Evolutionary conservation across 768 basidiomycete species (phyloP), one percentile per base, ranked within the genome.

Genomic region (Amanita muscaria): DNA sequence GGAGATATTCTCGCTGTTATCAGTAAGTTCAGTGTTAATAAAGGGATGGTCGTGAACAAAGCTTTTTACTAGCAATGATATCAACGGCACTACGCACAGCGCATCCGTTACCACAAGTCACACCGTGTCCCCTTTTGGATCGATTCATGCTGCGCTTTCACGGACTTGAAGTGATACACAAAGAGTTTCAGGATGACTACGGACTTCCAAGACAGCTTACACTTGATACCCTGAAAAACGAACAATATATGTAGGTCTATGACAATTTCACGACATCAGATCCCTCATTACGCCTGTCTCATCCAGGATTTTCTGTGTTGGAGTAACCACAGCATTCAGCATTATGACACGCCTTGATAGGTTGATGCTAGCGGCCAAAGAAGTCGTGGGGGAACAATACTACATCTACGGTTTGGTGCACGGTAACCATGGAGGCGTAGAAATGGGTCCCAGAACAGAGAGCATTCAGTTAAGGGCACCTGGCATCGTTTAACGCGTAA

Each of bases 1-100:
- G 90, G 89, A 1, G 88, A 91, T 45, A 70, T 89, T 5, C 68
- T 92, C 3, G 84, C 88, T 8, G 84, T 91, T 5, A 79, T 91
- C 47, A 82, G 84, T 83, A 24, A 29, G 45, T 33, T 56, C 39
- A n/a, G 18, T 11, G 9, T 15, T 14, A 15, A 2, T 15, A 21
- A 21, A 12, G 25, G 40, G 30, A 25, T 12, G 23, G 37, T 31
- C 49, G 16, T 19, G 30, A 49, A 16, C 15, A 18, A 9, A n/a
- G 30, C 3, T 31, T 44, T 19, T 38, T 23, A 21, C 15, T 24
- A 88, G 86, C 75, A 24, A 76, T 93, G 74, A 79, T 88, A 44
- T 82, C 88, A 0, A 80, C 79, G 0, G 73, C 87, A 6, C 64
- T 93, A 14, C 74, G 82, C 12, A 81, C 82, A 0, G 88, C 86